Evolutionary conservation across 257 asterid species (phyloP), one percentile per base, ranked within the genome.

Genomic region (Ligustrum vulgare): DNA sequence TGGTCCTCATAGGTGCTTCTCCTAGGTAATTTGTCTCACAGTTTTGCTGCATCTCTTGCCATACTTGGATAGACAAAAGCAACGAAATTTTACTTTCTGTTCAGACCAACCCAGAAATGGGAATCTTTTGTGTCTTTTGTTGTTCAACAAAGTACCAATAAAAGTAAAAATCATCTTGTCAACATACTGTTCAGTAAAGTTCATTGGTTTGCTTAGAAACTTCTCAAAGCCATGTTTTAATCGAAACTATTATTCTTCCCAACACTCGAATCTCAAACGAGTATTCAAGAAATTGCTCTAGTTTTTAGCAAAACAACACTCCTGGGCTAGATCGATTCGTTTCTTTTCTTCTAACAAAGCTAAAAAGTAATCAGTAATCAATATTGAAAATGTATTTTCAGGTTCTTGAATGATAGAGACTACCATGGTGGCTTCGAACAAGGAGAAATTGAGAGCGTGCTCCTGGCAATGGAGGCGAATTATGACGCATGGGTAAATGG

Each of bases 401-500:
- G 98, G 81, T 85, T 91, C 72, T 74, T 90, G 86, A 93, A 93
- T 81, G 98, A 91, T 43, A 66, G 11, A 67, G 87, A 90, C 67
- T 93, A 93, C 81, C 95, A 91, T 54, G 98, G 98, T 1, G 98
- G 98, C 8, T 89, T 90, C 83, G 98, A 91, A 81, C 78, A 69
- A 16, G 91, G 81, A 6, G 97, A 93, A 75, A 88, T 90, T 36
- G 97, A 90, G 74, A 58, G 76, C 68, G 87, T 94, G 33, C 92
- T 92, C 78, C 71, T 93, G 22, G 97, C 97, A 4, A 94, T 94
- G 98, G 89, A 90, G 76, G 87, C 92, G 31, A 94, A 94, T 80
- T 94, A 94, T 85, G 87, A 84, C 58, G 97, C 98, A 70, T 94
- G 98, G 98, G 98, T 91, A 43, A 84, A 63, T 31, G 98, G 98